A percentile compares a stretch with the other conserved stretches of the same genome.
These are phyloP conservation scores for Starmerella lactis-condensi DNA, from an alignment of 805 yeast genomes.

Conservation along the genomic window DNA sequence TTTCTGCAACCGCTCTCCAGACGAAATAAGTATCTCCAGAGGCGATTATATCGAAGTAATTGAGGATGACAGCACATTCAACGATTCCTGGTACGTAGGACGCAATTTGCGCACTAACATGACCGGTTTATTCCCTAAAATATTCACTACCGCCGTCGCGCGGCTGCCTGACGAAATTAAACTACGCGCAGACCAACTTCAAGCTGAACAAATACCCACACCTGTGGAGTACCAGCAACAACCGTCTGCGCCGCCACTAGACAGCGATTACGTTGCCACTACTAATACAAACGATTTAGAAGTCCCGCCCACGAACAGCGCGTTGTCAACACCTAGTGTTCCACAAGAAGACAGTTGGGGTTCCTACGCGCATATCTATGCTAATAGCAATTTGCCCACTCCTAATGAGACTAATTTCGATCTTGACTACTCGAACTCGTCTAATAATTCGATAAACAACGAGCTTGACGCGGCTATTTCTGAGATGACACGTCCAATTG, in stretches of 20 bases:
- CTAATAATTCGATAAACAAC: too few species aligned
- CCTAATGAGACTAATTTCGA: too few species aligned
- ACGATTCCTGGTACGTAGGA: constrained; percentile 87
- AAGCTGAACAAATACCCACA: background rate
- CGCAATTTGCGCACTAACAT: constrained; percentile 44
- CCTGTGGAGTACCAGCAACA: too few species aligned
- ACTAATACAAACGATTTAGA: background rate
- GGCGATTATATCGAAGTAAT: constrained; percentile 82
- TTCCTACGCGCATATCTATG: too few species aligned
- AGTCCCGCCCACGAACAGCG: too few species aligned
- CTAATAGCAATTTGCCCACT: too few species aligned
- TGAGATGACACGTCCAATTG: constrained; percentile 11
- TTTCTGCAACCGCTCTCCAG: constrained; percentile 72
- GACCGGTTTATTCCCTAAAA: constrained; percentile 80
- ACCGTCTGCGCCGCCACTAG: background rate
- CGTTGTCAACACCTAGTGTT: too few species aligned
- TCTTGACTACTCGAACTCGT: too few species aligned
- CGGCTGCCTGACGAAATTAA: constrained; percentile 10
- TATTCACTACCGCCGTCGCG: constrained; percentile 39
- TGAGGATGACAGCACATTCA: constrained; percentile 81
- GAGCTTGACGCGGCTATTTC: constrained; percentile 28
- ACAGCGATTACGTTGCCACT: background rate
- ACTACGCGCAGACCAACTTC: constrained; percentile 1
- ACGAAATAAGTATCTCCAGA: constrained; percentile 59
- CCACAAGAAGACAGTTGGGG: too few species aligned